A percentile compares a stretch with the other conserved stretches of the same genome.
Conservation (phyloP, 129 eudicot genomes). For the Flaveria ramosissima region DNA sequence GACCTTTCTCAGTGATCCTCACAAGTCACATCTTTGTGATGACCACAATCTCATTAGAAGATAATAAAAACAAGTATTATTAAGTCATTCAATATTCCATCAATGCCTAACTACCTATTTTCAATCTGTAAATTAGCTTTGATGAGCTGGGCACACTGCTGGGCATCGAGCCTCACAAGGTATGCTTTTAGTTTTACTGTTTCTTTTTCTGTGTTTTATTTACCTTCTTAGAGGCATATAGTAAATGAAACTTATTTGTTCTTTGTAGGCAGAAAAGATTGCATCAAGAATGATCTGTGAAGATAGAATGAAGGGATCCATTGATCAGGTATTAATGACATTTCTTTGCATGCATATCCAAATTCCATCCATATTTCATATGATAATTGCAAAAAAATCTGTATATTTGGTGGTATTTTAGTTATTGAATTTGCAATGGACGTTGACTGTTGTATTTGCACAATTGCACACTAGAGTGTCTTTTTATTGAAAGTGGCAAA, state of each 20-base stretch:
- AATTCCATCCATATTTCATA: background rate
- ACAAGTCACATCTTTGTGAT: conserved; percentile 6
- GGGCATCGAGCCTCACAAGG: conserved; percentile 96
- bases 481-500: background rate
- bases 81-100: background rate
- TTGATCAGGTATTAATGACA: conserved; percentile 76
- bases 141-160: conserved; percentile 94
- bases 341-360: conserved; percentile 10
- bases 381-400: background rate
- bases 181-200: conserved; percentile 27
- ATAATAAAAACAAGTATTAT: background rate
- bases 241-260: conserved; percentile 3
- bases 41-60: background rate
- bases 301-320: conserved; percentile 98
- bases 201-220: background rate
- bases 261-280: conserved; percentile 92
- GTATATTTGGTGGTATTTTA: background rate
- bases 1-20: background rate
- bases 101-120: conserved; percentile 6
- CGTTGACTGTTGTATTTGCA: background rate
- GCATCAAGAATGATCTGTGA: conserved; percentile 97
- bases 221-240: background rate
- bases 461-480: background rate
- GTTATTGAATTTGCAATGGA: background rate
- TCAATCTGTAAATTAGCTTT: conserved; percentile 56